Conservation (phyloP, 352 stramenopile species). For the Globisporangium nunn region DNA sequence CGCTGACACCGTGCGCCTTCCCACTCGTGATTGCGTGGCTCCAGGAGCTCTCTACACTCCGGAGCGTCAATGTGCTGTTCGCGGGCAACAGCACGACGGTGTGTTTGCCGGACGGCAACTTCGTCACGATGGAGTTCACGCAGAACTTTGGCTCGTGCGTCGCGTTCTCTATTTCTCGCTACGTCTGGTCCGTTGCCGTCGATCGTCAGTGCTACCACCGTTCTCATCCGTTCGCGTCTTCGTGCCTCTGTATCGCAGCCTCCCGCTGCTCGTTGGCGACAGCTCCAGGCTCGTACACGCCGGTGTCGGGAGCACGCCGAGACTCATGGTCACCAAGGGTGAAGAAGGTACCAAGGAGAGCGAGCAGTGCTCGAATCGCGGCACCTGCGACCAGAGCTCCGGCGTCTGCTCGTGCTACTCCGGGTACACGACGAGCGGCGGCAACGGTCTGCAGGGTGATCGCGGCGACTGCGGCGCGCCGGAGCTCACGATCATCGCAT, state of each 20-base stretch:
- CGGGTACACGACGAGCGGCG: conserved; percentile 71
- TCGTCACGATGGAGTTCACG: conserved; percentile 71
- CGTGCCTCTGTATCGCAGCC: conserved; percentile 10
- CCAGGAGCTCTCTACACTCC: conserved; percentile 55
- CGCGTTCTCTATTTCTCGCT: too few species aligned
- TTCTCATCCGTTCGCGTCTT: neutral
- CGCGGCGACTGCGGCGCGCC: conserved; percentile 67
- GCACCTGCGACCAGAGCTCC: conserved; percentile 54
- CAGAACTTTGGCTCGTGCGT: conserved; percentile 67
- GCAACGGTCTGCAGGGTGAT: conserved; percentile 37
- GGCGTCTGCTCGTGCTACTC: conserved; percentile 85
- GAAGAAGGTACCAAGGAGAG: conserved; percentile 90
- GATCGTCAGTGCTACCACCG: neutral
- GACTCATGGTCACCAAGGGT: conserved; percentile 41
- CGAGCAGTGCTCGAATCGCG: conserved; percentile 68
- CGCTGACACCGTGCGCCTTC: neutral
- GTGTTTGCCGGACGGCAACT: conserved; percentile 60
- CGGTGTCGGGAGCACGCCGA: conserved; percentile 36
- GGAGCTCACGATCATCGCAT: conserved; percentile 39
- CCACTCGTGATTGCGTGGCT: neutral
- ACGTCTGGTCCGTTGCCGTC: neutral
- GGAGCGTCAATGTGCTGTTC: conserved; percentile 48
- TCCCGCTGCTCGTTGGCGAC: conserved; percentile 75
- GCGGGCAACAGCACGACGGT: conserved; percentile 43
- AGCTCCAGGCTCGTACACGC: conserved; percentile 43